Base-by-base conservation (phyloP, 2,329 filamentous ascomycete species). In the Cordyceps pruinosa region DNA sequence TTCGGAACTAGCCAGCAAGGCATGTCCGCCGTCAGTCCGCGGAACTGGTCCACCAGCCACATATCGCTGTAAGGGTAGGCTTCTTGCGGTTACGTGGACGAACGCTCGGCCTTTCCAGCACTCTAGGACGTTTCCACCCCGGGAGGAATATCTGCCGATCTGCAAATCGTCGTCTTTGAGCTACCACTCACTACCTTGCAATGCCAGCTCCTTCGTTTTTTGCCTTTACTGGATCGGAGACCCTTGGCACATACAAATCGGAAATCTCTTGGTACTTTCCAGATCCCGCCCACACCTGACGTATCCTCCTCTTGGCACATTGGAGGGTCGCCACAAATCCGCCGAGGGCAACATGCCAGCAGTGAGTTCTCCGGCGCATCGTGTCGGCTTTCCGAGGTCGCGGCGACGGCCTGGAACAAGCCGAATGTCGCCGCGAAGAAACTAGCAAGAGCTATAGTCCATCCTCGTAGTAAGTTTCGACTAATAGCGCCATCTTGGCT, bases 1-100 rank as follows among this genome's bases (percentile, higher is more conserved):
- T 26, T 53, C 50, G 50, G 50, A 53, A 53, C 39, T 45, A 26
- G 50, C 50, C 50, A 37, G 39, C 50, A 41, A 53, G 50, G 45
- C 50, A 53, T 28, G 50, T n/a, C n/a, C n/a, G n/a, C n/a, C n/a
- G n/a, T n/a, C n/a, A n/a, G 15, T 37, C 35, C 35, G 35, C 35
- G 35, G 35, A 37, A 15, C 15, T 37, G 13, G 5, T 37, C 15
- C 35, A 17, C 15, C 35, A 15, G 35, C 35, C 12, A 37, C 35
- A 15, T n/a, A n/a, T n/a, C n/a, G n/a, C n/a, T n/a, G n/a, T n/a
- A n/a, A n/a, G 28, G 6, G 17, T 21, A 41, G 21, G 37, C 17
- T 39, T 39, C 10, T 39, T 25, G 9, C 19, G 19, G 10, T 15
- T 25, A 25, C 21, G 39, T 25, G 23, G 19, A 7, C 39, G 21